Evolutionary conservation across 306 rosid genomes (phyloP), one percentile per base, ranked within the genome.

Genomic region (Cucurbita maxima): DNA sequence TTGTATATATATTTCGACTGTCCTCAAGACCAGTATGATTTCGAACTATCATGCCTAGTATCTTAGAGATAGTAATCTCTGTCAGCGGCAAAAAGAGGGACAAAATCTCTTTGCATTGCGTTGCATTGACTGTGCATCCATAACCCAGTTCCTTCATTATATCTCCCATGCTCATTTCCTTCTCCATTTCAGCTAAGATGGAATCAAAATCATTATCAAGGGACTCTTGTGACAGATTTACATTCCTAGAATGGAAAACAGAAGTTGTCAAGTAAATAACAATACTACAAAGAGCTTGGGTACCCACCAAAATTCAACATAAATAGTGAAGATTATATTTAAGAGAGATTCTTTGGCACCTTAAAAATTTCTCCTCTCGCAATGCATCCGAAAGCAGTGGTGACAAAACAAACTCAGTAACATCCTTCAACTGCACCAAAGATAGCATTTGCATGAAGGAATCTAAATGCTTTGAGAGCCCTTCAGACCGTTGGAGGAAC

Each of bases 141-240:
- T 95, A 95, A 77, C 99, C 99, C 71, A 95, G 87, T 80, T 95
- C 99, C 88, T 95, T 91, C 87, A 95, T 81, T 54, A 95, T 81
- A 79, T 95, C 99, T 54, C 96, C 97, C 92, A 95, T 87, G 85
- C 88, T 84, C 96, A 88, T 86, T 88, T 95, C 99, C 84, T 82
- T 95, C 78, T 88, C 96, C 84, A 91, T 95, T 88, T 95, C 99
- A 12, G 93, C 96, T 84, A 95, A 89, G 78, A 95, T 89, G 58
- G 96, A 83, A 86, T 91, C 96, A 72, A 95, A 95, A 79, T 95
- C 97, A 81, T 89, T 86, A 67, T 90, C 97, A 51, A 73, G 87
- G 15, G 66, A 55, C 51, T 79, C 96, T 58, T 85, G 84, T 75
- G 87, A 82, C 79, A 88, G 71, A 79, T 87, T 87, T 84, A 83